Base-by-base conservation (phyloP, 176 grass and related monocot species). In the Oryza brachyantha region DNA sequence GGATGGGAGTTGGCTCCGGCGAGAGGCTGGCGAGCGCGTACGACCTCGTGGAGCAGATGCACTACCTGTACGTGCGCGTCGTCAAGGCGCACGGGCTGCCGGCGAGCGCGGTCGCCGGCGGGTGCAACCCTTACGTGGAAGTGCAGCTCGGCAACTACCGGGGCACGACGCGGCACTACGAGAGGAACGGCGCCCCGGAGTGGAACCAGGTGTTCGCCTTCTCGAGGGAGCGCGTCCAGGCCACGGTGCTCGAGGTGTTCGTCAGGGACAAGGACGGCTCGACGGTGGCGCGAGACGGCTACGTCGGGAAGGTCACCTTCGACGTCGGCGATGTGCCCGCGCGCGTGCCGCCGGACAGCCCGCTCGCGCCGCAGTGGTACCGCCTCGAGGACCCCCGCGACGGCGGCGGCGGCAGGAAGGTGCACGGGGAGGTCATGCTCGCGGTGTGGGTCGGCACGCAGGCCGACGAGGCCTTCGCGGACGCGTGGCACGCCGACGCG, bases 141-240 rank as follows among this genome's bases (percentile, higher is more conserved):
- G 87, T 82, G 25, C 77, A 87, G 74, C 85, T 93, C 75, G 93
- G 88, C 46, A 93, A 88, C 77, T 60, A 83, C 85, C 84, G 63
- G 48, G 90, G 85, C 43, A 48, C 81, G 57, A 97, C 93, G 24
- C 76, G 69, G 54, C 85, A 70, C 39, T 36, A 66, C n/a, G 88
- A 85, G 43, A 81, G 57, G 82, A 81, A 57, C 29, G 32, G 42
- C 8, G 45, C 0, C 43, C 82, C 93, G 2, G 93, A 93, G 81
- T 97, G 93, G 93, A 90, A 91, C 76, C 88, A 87, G 83, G 82
- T 90, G 35, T 97, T 97, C 74, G 90, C 93, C 32, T 97, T 97
- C 79, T 88, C 87, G 24, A 81, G 82, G 67, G 93, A 93, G 29
- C 61, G 68, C 19, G 73, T 89, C 25, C 93, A 91, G 57, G 86